phyloP scores from a whole-genome alignment of 805 yeast species.

The Zygosaccharomyces bisporus region DNA sequence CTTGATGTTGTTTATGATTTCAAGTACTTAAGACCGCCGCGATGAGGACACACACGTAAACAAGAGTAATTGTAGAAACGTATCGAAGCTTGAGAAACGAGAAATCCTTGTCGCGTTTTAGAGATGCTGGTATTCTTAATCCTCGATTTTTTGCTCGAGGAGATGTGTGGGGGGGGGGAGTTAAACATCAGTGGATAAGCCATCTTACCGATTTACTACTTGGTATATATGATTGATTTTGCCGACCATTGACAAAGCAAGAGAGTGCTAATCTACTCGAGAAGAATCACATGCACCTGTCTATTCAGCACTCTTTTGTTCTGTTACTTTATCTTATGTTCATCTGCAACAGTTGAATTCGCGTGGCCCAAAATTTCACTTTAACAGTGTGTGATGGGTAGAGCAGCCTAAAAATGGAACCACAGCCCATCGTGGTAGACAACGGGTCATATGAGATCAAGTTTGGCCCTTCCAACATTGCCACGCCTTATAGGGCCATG shows the following conservation, averaged over 20 bases:
- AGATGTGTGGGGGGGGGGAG: too few species aligned
- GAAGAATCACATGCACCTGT: neutral
- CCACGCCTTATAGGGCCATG: conserved; percentile 50
- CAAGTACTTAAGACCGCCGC: neutral
- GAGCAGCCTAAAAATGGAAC: conserved; percentile 19
- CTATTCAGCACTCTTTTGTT: too few species aligned
- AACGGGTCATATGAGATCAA: conserved; percentile 88
- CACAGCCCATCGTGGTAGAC: conserved; percentile 57
- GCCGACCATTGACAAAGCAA: too few species aligned
- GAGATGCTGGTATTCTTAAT: too few species aligned
- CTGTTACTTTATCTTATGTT: too few species aligned
- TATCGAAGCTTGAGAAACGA: too few species aligned
- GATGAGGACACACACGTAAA: neutral
- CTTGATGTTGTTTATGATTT: conserved; percentile 3
- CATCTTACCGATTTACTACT: too few species aligned
- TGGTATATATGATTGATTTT: too few species aligned
- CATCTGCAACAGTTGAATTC: neutral
- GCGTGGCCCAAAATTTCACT: conserved; percentile 1
- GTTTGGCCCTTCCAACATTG: conserved; percentile 45
- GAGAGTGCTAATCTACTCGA: too few species aligned
- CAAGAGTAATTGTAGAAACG: neutral
- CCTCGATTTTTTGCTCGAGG: too few species aligned
- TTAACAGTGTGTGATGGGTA: neutral
- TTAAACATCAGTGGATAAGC: too few species aligned
- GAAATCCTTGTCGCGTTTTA: too few species aligned